Evolutionary conservation across 768 basidiomycete genomes (phyloP).

Genomic region (Roridomyces roridus): DNA sequence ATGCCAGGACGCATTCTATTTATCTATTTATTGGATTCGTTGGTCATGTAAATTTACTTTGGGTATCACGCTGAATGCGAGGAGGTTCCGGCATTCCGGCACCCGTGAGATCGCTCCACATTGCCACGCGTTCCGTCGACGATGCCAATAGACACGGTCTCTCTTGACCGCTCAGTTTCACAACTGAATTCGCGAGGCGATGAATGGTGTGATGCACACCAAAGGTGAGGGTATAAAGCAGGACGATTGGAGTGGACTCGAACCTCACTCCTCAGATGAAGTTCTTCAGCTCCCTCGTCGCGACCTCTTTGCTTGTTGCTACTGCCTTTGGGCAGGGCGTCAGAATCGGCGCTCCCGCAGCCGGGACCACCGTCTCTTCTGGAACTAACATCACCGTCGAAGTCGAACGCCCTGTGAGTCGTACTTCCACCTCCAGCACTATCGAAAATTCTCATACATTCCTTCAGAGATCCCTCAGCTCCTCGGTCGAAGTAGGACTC

Average conservation of each 20-base stretch:
- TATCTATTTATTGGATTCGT: too few species aligned
- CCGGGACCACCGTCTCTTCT: conserved; percentile 37
- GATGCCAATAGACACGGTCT: too few species aligned
- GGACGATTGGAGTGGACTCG: too few species aligned
- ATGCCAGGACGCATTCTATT: too few species aligned
- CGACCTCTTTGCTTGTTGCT: conserved; percentile 34
- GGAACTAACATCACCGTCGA: conserved; percentile 50
- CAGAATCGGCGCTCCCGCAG: conserved; percentile 46
- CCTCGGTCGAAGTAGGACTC: conserved; percentile 39
- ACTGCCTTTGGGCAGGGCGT: conserved; percentile 47
- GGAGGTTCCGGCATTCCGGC: background rate
- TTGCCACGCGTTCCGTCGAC: too few species aligned
- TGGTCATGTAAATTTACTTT: too few species aligned
- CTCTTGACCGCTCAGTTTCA: background rate
- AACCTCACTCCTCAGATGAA: too few species aligned
- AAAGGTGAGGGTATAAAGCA: background rate
- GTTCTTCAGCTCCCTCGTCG: conserved; percentile 10
- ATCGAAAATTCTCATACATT: background rate
- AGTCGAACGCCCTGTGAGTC: conserved; percentile 53
- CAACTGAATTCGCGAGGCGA: background rate
- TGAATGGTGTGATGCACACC: background rate
- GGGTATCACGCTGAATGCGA: too few species aligned
- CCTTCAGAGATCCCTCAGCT: background rate
- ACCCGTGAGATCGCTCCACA: too few species aligned
- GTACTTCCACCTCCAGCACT: background rate